Evolutionary conservation across 495 filamentous ascomycete species (phyloP), one percentile per base, ranked within the genome.

Genomic region (Penicillium robsamsonii): DNA sequence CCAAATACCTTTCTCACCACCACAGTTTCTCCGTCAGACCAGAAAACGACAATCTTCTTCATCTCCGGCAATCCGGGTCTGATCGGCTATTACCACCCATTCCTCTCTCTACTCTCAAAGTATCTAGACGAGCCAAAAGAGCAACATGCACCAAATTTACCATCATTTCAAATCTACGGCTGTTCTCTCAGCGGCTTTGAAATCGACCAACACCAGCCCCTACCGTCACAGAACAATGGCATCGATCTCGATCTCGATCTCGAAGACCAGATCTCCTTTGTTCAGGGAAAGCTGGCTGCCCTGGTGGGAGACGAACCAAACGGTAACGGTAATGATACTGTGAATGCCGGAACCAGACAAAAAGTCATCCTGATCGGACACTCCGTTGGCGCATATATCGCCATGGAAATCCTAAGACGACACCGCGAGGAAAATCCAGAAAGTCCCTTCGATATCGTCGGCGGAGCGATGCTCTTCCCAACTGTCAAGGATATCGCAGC

Each of bases 11-110:
- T 77, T 57, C 66, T 68, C 57, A 67, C 61, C 9, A 59, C 63
- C 38, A 57, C 64, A 40, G 48, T 42, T 3, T 31, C 53, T 44
- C 54, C 50, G 20, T 50, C 33, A 10, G 41, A 58, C 4, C 17
- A 54, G 0, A 59, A 67, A 5, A 63, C 66, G 13, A 70, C 67
- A 50, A 73, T 87, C 38, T 86, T 81, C 74, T 90, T 95, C 69
- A 83, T 96, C 40, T 78, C 91, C 27, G 93, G 93, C 15, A 96
- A 96, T 58, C 93, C 93, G 10, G 93, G 93, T 0, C 73, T 96
- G 33, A 85, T 96, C 44, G 74, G 72, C 30, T 97, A 92, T 76
- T 97, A 97, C 71, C 68, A 78, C 35, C 76, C 81, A 1, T 96
- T 95, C 70, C 76, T 91, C 22, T 84, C 70, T 44, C 70, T 75